Base-by-base conservation (phyloP, 148 eudicot species). In the Nepenthes gracilis region DNA sequence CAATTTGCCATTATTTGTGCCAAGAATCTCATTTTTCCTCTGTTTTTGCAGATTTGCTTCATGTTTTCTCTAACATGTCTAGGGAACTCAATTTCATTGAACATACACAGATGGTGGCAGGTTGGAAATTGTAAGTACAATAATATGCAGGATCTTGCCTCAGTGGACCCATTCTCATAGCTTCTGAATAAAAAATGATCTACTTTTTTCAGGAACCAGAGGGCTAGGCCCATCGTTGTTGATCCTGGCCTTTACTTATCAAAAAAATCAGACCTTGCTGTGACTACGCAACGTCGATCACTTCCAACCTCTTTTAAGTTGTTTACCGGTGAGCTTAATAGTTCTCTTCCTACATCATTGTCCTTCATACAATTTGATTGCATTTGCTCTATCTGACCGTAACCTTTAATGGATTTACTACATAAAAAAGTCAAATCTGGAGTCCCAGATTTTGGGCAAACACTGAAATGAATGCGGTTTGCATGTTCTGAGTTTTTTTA, bases 161-260 rank as follows among this genome's bases (percentile, higher is more conserved):
- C 37, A 32, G 35, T 32, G 32, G 13, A 32, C 2, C 32, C 9
- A 10, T 36, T 37, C 47, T 43, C 11, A 15, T 36, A 38, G 4
- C 34, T 34, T 33, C 32, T 35, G 15, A 60, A 54, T 35, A 36
- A 35, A 37, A 14, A 43, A 58, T 10, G n/a, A 9, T 62, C 12
- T 12, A 43, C 15, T 35, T 67, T 63, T 32, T 74, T 67, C 80
- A 94, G 99, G 80, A 86, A 83, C 71, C 89, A 94, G 68, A 83
- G 99, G 72, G 99, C 87, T 64, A 89, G 73, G 71, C 77, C 97
- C 35, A 81, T 94, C 55, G 77, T 86, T 40, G 75, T 94, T 58
- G 99, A 94, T 77, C 99, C 99, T 38, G 99, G 83, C 5, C 89
- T 94, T 12, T 89, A 94, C 63, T 71, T 89, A 59, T 89, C 97